Conservation (phyloP, 768 basidiomycete species). For the Podaxis sp. region DNA sequence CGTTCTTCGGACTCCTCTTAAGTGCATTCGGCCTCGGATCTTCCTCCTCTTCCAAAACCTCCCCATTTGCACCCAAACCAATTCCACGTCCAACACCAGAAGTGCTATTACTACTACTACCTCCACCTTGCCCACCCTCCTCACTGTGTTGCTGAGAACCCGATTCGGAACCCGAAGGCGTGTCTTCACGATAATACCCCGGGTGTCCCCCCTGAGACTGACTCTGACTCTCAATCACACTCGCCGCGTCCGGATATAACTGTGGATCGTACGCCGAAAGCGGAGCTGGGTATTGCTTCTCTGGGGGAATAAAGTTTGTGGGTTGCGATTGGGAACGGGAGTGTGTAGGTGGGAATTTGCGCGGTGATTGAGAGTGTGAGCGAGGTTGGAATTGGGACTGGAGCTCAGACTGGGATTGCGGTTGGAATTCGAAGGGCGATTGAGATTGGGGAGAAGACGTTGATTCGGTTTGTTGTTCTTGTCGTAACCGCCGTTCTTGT, state of each 20-base stretch:
- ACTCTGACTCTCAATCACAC: conserved; percentile 21
- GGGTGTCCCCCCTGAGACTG: conserved; percentile 6
- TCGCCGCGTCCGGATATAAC: conserved; percentile 32
- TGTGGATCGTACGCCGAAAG: conserved; percentile 29
- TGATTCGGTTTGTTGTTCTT: neutral
- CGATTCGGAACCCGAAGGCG: neutral
- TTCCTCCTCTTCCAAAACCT: conserved; percentile 17
- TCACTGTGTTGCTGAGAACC: neutral
- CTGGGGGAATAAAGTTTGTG: conserved; percentile 14
- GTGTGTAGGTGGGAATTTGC: neutral
- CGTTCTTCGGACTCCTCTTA: conserved; percentile 16
- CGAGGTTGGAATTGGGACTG: neutral
- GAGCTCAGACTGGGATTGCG: neutral
- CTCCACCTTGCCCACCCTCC: neutral
- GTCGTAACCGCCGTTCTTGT: neutral
- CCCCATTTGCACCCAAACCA: neutral
- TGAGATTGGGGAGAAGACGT: neutral
- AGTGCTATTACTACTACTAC: neutral
- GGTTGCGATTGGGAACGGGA: neutral
- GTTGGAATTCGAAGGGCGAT: neutral
- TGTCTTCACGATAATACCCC: conserved; percentile 6
- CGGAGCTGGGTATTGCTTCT: conserved; percentile 33
- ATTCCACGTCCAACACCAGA: too few species aligned
- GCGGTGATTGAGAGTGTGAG: neutral
- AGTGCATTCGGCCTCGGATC: conserved; percentile 9